Evolutionary conservation across 768 basidiomycete genomes (phyloP).

Genomic region (Lactarius deliciosus): DNA sequence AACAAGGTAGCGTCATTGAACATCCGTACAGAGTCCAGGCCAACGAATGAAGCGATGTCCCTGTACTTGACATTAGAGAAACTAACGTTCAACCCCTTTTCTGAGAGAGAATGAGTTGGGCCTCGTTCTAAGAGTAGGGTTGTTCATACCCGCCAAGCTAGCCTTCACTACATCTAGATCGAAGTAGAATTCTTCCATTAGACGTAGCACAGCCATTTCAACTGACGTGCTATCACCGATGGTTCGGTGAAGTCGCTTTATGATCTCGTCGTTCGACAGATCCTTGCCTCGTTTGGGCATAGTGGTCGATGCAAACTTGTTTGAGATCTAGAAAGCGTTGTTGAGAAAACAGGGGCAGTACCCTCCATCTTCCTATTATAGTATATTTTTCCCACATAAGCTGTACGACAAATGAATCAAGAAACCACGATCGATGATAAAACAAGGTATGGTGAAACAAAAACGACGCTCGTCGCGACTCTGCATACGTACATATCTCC

Average conservation of each 20-base stretch:
- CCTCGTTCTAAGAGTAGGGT: background rate
- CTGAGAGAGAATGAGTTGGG: background rate
- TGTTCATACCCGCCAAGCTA: background rate
- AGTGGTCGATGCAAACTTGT: no score
- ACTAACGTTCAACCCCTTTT: background rate
- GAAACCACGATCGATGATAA: slow-evolving; percentile 11
- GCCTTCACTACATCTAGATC: background rate
- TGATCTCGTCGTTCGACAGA: no score
- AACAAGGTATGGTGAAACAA: slow-evolving; percentile 26
- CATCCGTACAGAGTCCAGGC: background rate
- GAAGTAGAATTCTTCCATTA: background rate
- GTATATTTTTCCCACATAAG: no score
- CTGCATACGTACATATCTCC: slow-evolving; percentile 25
- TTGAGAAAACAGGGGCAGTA: no score
- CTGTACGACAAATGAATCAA: slow-evolving; percentile 14
- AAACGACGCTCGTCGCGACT: slow-evolving; percentile 14
- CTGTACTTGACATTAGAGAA: no score
- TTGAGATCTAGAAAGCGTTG: no score
- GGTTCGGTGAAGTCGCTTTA: no score
- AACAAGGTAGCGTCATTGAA: background rate
- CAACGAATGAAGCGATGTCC: no score
- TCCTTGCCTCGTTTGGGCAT: no score
- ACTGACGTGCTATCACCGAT: no score
- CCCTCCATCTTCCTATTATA: no score
- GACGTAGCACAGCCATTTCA: no score